Base-by-base conservation (phyloP, 2,329 filamentous ascomycete species). In the Westerdykella ornata region DNA sequence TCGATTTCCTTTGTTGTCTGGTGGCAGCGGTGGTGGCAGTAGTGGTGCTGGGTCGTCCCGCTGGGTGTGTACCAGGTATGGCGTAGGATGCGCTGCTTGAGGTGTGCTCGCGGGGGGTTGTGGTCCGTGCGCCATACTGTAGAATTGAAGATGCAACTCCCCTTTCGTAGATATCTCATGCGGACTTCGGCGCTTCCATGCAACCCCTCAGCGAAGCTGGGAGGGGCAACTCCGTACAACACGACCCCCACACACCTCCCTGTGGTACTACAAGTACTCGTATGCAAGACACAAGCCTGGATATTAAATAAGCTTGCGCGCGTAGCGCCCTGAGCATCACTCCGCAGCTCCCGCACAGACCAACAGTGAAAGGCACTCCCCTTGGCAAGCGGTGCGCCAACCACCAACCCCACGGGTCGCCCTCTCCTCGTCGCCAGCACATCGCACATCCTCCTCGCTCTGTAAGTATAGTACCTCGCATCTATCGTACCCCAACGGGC, bases 371-470 rank as follows among this genome's bases (percentile, higher is more conserved):
- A 38, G 30, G 32, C 22, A 9, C 22, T 11, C 22, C 22, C 12
- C 22, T 26, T 26, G 22, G 22, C 22, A 26, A 26, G 3, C 3
- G n/a, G n/a, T n/a, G 4, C 7, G 22, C 22, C 36, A 38, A 12
- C 18, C 12, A 22, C n/a, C 31, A 41, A 45, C 41, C 31, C 32
- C 38, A 20, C 16, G 12, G 11, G 6, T 32, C 30, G 26, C 30
- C 37, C 42, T 15, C 4, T 33, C 5, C 46, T 48, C 53, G 50
- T 52, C 54, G 52, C 55, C 55, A 60, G 43, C 56, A 45, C 56
- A 58, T 53, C 43, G 39, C 33, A 39, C 12, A n/a, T 26, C 31
- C 33, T 51, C 44, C 49, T 43, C 22, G 12, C 22, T 26, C 43
- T 47, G 35, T 41, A n/a, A n/a, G 33, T 37, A 43, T 39, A 48